Percentiles rank a stretch among this genome's conserved stretches.
Evolutionary conservation across 495 filamentous ascomycete genomes (phyloP).

Genomic region (Thermothielavioides terrestris): DNA sequence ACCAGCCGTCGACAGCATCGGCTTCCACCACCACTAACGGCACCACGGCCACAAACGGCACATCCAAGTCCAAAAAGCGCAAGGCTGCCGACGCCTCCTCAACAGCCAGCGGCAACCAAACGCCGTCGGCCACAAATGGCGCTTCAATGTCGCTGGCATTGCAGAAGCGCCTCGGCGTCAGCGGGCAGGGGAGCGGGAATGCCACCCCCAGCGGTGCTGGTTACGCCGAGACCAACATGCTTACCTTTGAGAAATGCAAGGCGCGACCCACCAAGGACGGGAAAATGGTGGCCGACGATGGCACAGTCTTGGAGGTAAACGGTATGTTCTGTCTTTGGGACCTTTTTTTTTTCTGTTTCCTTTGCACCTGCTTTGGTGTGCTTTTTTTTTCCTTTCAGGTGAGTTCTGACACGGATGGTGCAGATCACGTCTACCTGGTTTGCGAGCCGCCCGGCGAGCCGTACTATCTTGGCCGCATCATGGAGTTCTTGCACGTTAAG

Average conservation of each 20-base stretch:
- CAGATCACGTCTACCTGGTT: slow-evolving; percentile 95
- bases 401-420: slow-evolving; percentile 24
- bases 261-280: slow-evolving; percentile 66
- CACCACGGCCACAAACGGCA: slow-evolving; percentile 39
- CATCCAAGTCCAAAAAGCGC: slow-evolving; percentile 58
- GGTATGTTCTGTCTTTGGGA: slow-evolving; percentile 49
- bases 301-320: slow-evolving; percentile 71
- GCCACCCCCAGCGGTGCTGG: slow-evolving; percentile 20
- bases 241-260: slow-evolving; percentile 67
- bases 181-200: slow-evolving; percentile 29
- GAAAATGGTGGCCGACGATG: slow-evolving; percentile 81
- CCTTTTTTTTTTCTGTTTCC: slow-evolving; percentile 1
- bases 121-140: slow-evolving; percentile 35
- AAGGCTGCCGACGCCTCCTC: slow-evolving; percentile 48
- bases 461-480: slow-evolving; percentile 94
- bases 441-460: slow-evolving; percentile 97
- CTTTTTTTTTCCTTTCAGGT: background rate
- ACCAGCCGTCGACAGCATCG: slow-evolving; percentile 5
- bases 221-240: slow-evolving; percentile 63
- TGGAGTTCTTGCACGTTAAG: slow-evolving; percentile 86
- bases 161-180: slow-evolving; percentile 34
- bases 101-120: slow-evolving; percentile 37
- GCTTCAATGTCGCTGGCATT: slow-evolving; percentile 18
- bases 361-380: slow-evolving; percentile 1
- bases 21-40: slow-evolving; percentile 29